These are phyloP conservation scores for Hypoxylon sp. DNA, from an alignment of 2,329 filamentous ascomycete genomes.

Conservation along the genomic window DNA sequence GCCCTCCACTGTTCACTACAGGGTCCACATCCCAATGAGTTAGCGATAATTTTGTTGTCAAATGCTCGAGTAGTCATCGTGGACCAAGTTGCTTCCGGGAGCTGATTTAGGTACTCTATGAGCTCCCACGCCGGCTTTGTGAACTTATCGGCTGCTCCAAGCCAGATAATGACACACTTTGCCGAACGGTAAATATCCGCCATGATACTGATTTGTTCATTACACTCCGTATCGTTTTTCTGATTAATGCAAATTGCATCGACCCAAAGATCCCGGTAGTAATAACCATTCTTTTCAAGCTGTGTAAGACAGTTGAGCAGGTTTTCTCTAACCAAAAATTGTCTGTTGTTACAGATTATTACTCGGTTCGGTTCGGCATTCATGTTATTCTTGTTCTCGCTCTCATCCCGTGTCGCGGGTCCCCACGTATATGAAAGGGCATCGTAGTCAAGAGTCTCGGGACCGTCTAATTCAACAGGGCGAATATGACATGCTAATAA, in stretches of 20 bases:
- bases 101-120: conserved; percentile 12
- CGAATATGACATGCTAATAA: conserved; percentile 34
- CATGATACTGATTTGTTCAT: conserved; percentile 42
- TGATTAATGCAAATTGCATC: conserved; percentile 42
- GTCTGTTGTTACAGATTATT: conserved; percentile 36
- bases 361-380: conserved; percentile 8
- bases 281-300: conserved; percentile 29
- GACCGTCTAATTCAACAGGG: conserved; percentile 26
- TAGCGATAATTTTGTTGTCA: conserved; percentile 7
- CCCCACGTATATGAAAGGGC: conserved; percentile 47
- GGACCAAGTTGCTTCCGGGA: conserved; percentile 14
- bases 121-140: conserved; percentile 34
- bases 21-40: conserved; percentile 22
- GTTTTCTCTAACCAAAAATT: conserved; percentile 37
- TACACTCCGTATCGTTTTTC: conserved; percentile 18
- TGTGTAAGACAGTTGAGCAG: conserved; percentile 42
- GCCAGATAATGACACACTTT: conserved; percentile 39
- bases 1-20: conserved; percentile 33
- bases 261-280: conserved; percentile 39
- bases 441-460: conserved; percentile 29
- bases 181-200: conserved; percentile 38
- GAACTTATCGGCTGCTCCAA: conserved; percentile 31
- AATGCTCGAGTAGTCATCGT: conserved; percentile 18
- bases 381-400: conserved; percentile 25
- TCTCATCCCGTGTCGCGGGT: conserved; percentile 29